phyloP scores from a whole-genome alignment of 2,329 filamentous ascomycete species.

The Talaromyces amestolkiae region DNA sequence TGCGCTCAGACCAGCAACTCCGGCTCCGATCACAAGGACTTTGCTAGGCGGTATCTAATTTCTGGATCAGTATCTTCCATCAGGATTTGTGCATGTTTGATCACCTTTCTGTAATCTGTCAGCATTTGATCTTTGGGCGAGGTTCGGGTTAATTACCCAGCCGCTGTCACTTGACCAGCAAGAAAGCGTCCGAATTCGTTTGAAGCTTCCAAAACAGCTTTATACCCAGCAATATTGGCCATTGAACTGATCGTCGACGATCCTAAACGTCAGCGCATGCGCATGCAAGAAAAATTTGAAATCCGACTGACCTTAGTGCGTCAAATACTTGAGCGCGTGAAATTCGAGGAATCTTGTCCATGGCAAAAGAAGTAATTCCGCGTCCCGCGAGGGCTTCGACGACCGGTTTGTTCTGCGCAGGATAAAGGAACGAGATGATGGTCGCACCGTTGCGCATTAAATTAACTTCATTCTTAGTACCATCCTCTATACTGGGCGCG shows the following conservation, averaged over 20 bases:
- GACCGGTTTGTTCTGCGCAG: slow-evolving; percentile 72
- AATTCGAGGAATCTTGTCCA: slow-evolving; percentile 91
- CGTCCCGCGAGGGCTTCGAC: slow-evolving; percentile 70
- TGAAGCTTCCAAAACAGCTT: slow-evolving; percentile 83
- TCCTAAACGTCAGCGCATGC: not conserved
- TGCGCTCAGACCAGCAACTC: slow-evolving; percentile 82
- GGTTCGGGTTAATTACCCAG: slow-evolving; percentile 53
- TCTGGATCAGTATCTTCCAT: not conserved
- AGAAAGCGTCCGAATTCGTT: slow-evolving; percentile 86
- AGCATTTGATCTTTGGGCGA: not conserved
- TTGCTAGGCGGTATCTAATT: slow-evolving; percentile 82
- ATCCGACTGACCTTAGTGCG: slow-evolving; percentile 55
- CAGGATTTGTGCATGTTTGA: not conserved
- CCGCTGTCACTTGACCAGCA: slow-evolving; percentile 85
- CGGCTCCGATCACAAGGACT: slow-evolving; percentile 84
- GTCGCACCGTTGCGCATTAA: slow-evolving; percentile 67
- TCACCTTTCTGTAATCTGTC: slow-evolving; percentile 28
- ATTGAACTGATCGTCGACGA: slow-evolving; percentile 62
- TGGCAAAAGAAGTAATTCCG: slow-evolving; percentile 76
- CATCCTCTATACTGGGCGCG: slow-evolving; percentile 59
- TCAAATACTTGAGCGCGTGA: slow-evolving; percentile 87
- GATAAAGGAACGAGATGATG: slow-evolving; percentile 79
- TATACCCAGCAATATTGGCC: slow-evolving; percentile 93
- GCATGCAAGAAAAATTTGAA: not conserved
- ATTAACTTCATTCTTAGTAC: slow-evolving; percentile 63